Conservation (phyloP, 306 rosid species). For the Acmispon strigosus region DNA sequence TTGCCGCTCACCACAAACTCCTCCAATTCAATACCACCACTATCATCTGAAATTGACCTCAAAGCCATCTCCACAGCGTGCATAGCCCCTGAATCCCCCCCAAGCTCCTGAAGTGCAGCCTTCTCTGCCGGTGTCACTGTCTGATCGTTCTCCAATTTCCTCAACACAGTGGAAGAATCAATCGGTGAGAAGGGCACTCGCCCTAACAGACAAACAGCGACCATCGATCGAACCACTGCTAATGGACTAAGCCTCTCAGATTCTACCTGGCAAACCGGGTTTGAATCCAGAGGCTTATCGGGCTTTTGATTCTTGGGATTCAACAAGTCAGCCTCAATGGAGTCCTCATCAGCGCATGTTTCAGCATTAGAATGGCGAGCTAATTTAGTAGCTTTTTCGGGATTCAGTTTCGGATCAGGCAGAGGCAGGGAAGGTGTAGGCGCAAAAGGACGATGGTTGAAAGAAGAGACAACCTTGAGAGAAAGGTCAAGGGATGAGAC, state of each 20-base stretch:
- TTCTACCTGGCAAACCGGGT: conserved; percentile 14
- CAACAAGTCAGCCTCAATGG: conserved; percentile 21
- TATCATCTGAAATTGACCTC: conserved; percentile 85
- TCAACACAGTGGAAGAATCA: conserved; percentile 81
- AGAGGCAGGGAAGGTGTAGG: conserved; percentile 75
- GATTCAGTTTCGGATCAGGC: conserved; percentile 47
- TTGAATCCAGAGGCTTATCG: conserved; percentile 10
- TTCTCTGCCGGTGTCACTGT: conserved; percentile 47
- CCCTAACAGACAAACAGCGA: conserved; percentile 67
- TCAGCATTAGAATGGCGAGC: conserved; percentile 19
- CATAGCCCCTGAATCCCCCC: conserved; percentile 75
- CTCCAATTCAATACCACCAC: conserved; percentile 76
- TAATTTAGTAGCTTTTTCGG: conserved; percentile 15
- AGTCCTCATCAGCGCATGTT: conserved; percentile 9
- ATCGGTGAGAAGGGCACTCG: conserved; percentile 77
- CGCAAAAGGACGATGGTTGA: conserved; percentile 64
- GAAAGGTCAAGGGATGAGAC: conserved; percentile 84
- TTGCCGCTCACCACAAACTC: conserved; percentile 90
- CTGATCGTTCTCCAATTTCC: conserved; percentile 78
- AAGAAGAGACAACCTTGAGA: conserved; percentile 66
- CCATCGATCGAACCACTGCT: conserved; percentile 72
- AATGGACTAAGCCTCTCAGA: conserved; percentile 53
- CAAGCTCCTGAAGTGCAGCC: conserved; percentile 69
- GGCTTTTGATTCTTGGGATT: conserved; percentile 31
- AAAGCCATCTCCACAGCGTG: conserved; percentile 90